These are phyloP conservation scores for Aspergillus sp. DNA, from an alignment of 2,329 filamentous ascomycete genomes.

Conservation along the genomic window DNA sequence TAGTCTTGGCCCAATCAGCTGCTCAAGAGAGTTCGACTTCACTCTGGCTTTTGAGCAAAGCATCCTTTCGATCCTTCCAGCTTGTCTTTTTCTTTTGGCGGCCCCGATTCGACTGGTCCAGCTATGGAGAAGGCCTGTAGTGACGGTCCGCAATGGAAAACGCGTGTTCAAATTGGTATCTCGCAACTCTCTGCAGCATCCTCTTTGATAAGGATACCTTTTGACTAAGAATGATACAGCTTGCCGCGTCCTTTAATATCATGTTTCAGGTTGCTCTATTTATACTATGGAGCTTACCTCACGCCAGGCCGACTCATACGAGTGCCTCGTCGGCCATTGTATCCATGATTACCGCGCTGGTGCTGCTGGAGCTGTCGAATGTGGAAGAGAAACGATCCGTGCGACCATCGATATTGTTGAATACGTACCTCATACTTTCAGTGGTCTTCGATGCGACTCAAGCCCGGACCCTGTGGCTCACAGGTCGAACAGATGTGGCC, in stretches of 20 bases:
- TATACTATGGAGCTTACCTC: too few relatives aligned
- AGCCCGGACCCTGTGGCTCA: conserved; percentile 30
- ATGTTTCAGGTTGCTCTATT: too few relatives aligned
- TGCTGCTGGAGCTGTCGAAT: conserved; percentile 4
- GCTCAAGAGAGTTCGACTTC: conserved; percentile 2
- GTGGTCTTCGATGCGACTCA: conserved; percentile 36
- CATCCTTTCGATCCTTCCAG: conserved; percentile 3
- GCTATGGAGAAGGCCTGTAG: background rate
- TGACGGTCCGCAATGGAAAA: too few relatives aligned
- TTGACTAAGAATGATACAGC: too few relatives aligned
- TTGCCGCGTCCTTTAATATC: too few relatives aligned
- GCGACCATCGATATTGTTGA: conserved; percentile 19
- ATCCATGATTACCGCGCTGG: conserved; percentile 1
- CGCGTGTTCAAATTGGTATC: too few relatives aligned
- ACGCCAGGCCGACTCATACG: too few relatives aligned
- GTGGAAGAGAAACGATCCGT: conserved; percentile 17
- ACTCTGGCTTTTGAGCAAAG: conserved; percentile 5
- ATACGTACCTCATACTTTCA: conserved; percentile 35
- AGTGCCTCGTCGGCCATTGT: conserved; percentile 1
- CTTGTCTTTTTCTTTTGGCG: conserved; percentile 1
- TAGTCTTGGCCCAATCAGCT: too few relatives aligned
- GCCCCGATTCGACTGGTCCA: background rate
- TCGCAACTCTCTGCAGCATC: too few relatives aligned
- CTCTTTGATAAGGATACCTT: too few relatives aligned
- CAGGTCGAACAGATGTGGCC: conserved; percentile 16